Evolutionary conservation across 441 rosid genomes (phyloP).

Genomic region (Erodium moschatum): DNA sequence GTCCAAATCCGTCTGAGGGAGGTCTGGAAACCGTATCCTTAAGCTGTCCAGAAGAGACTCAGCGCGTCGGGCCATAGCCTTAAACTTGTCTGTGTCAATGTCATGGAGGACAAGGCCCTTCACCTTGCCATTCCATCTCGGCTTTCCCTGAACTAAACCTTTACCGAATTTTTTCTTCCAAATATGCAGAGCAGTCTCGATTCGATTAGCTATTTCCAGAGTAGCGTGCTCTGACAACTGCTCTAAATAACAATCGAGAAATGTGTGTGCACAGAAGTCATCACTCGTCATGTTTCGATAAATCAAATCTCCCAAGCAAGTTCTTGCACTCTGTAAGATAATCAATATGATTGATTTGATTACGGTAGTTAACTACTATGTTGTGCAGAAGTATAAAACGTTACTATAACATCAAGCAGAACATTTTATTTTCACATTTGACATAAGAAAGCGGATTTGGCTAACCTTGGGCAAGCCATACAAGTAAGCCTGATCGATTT

Average conservation of each 20-base stretch:
- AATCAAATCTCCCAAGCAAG: conserved; percentile 48
- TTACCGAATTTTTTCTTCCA: conserved; percentile 42
- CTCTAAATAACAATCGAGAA: conserved; percentile 38
- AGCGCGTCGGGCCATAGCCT: conserved; percentile 54
- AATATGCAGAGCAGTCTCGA: conserved; percentile 54
- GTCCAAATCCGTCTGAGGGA: conserved; percentile 59
- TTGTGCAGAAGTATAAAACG: no score
- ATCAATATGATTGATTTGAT: no score
- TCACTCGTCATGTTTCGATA: conserved; percentile 53
- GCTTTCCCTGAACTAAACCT: conserved; percentile 27
- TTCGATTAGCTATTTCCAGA: conserved; percentile 46
- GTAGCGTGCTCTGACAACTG: conserved; percentile 51
- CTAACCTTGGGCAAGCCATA: conserved; percentile 63
- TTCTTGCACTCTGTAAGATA: conserved; percentile 49
- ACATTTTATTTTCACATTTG: no score
- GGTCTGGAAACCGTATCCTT: conserved; percentile 42
- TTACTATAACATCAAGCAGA: no score
- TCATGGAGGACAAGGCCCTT: conserved; percentile 13
- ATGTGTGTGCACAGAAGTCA: conserved; percentile 46
- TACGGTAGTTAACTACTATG: no score
- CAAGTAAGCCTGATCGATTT: conserved; percentile 48
- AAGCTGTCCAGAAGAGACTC: conserved; percentile 45
- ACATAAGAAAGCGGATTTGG: not conserved
- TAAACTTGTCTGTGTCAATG: conserved; percentile 41
- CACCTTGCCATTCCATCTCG: not conserved